Conservation (phyloP, 805 yeast genomes). For the Zygosaccharomyces gambellarensis region DNA sequence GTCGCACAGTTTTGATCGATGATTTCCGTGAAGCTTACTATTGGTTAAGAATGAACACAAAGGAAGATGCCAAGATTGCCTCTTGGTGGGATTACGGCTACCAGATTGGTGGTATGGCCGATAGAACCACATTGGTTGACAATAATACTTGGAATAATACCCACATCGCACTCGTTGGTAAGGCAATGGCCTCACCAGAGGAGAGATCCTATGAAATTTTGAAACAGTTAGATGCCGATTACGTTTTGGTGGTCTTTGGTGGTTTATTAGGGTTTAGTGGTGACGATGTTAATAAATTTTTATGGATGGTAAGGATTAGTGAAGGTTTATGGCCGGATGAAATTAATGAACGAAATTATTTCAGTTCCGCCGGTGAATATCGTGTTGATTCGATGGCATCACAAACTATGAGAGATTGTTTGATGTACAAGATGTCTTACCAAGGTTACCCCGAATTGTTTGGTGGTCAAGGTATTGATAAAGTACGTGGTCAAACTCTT, state of each 20-base stretch:
- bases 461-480: conserved; percentile 59
- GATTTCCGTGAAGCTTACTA: conserved; percentile 98
- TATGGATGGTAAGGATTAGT: conserved; percentile 99
- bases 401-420: conserved; percentile 76
- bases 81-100: conserved; percentile 99
- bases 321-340: conserved; percentile 99
- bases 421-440: conserved; percentile 93
- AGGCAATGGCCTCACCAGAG: conserved; percentile 90
- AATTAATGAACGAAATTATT: conserved; percentile 75
- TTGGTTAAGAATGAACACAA: conserved; percentile 97
- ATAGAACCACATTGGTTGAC: conserved; percentile 95
- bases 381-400: conserved; percentile 80
- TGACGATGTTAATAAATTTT: conserved; percentile 91
- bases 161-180: conserved; percentile 98
- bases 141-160: conserved; percentile 99
- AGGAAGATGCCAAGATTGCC: conserved; percentile 92
- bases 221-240: conserved; percentile 90
- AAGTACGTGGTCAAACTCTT: conserved; percentile 83
- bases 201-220: conserved; percentile 84
- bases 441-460: conserved; percentile 75
- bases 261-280: conserved; percentile 92
- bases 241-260: conserved; percentile 88
- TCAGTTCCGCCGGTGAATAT: conserved; percentile 83
- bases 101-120: conserved; percentile 99
- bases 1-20: conserved; percentile 78